Evolutionary conservation across 192 early-diverging fungal species (phyloP), one percentile per base, ranked within the genome.

Genomic region (Diversispora epigaea): DNA sequence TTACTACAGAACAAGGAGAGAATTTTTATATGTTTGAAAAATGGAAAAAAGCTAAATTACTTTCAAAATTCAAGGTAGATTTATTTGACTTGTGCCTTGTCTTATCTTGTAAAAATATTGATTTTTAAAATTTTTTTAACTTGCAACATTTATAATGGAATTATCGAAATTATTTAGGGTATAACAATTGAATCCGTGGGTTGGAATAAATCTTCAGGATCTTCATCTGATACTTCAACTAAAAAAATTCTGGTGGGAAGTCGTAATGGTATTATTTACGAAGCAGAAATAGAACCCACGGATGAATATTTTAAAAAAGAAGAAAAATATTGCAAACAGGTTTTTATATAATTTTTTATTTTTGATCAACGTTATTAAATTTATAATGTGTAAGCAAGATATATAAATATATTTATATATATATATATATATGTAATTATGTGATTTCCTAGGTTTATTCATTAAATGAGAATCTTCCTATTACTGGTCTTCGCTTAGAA

Each of bases 1-100:
- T 96, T 65, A 91, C 93, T 4, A 96, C 96, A 3, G 89, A 93
- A 39, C 85, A 90, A 15, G 96, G 95, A 65, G 94, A 97, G 74
- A 96, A 91, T 76, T 97, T 93, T 76, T 98, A 98, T 79, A 82
- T 94, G 60, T 91, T 89, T 81, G 84, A 89, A 60, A 88, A 87
- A 64, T 97, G 95, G 94, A 91, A 92, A 73, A 89, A 91, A 71
- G 89, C 91, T 14, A 94, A 94, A 73, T 77, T 84, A 52, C 81
- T 98, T 60, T 73, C 84, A n/a, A 90, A 88, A 77, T 88, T 97
- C 49, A 91, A 91, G 82, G 93, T 94, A 82, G 15, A 64, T 11
- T 40, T 14, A 22, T 44, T 14, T 25, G 64, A 43, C 7, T 19
- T 5, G 12, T 22, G 44, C 41, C 25, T 32, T 32, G 25, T 32